Percentiles rank a stretch among this genome's conserved stretches.
Conservation (phyloP, 2,329 filamentous ascomycete species). For the Alternaria ventricosa region DNA sequence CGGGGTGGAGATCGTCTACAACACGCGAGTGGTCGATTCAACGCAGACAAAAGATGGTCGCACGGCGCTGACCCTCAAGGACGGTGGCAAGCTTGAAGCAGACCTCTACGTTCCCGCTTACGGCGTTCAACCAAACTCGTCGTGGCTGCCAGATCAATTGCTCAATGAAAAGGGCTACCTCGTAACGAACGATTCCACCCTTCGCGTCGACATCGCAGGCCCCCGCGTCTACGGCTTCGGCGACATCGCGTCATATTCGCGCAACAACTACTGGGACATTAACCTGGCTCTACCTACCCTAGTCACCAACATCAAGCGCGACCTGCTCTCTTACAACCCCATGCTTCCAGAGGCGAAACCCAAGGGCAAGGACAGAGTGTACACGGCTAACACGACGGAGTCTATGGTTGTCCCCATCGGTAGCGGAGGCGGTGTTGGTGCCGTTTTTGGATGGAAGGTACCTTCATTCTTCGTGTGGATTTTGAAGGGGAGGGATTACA, state of each 20-base stretch:
- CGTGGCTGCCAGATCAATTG: slow-evolving; percentile 57
- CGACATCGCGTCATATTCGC: slow-evolving; percentile 54
- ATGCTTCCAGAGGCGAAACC: slow-evolving; percentile 25
- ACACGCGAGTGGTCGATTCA: slow-evolving; percentile 41
- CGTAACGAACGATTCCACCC: slow-evolving; percentile 53
- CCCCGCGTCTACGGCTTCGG: slow-evolving; percentile 57
- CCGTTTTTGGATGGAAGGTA: slow-evolving; percentile 46
- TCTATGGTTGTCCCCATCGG: slow-evolving; percentile 44
- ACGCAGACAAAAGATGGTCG: slow-evolving; percentile 44
- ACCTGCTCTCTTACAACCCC: slow-evolving; percentile 47
- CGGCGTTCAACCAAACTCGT: slow-evolving; percentile 60
- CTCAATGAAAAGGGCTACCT: slow-evolving; percentile 58
- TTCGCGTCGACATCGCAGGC: slow-evolving; percentile 55
- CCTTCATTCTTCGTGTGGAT: slow-evolving; percentile 50
- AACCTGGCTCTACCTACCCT: slow-evolving; percentile 49
- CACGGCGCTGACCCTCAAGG: slow-evolving; percentile 46
- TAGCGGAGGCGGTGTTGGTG: slow-evolving; percentile 42
- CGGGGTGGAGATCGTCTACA: slow-evolving; percentile 55
- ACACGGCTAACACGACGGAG: slow-evolving; percentile 29
- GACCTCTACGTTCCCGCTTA: slow-evolving; percentile 62
- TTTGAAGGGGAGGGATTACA: slow-evolving; percentile 52
- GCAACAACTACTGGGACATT: slow-evolving; percentile 53
- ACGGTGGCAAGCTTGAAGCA: slow-evolving; percentile 55
- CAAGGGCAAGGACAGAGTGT: slow-evolving; percentile 35
- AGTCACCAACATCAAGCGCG: slow-evolving; percentile 55